Evolutionary conservation across 2,329 filamentous ascomycete species (phyloP).

Genomic region (Teratosphaeria destructans): DNA sequence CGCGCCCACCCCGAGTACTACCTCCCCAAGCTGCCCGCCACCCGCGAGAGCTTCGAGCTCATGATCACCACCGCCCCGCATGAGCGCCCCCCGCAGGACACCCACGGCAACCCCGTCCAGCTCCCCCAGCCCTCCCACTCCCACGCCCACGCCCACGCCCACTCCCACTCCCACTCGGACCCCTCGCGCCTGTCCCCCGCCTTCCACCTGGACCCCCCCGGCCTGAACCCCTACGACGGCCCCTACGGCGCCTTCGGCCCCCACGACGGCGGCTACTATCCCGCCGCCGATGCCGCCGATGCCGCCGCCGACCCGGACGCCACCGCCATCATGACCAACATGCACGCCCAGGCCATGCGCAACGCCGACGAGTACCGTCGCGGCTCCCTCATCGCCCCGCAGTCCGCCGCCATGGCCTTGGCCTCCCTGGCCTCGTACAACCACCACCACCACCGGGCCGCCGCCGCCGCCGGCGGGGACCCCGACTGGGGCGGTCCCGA

Average conservation of each 20-base stretch:
- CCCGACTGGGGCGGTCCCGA: constrained; percentile 59
- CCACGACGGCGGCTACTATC: constrained; percentile 35
- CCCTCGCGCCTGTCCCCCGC: constrained; percentile 28
- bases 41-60: constrained; percentile 90
- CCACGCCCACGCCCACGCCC: too few relatives aligned
- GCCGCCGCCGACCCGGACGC: constrained; percentile 50
- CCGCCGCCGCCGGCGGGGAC: neutral
- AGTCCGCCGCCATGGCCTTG: constrained; percentile 73
- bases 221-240: constrained; percentile 27
- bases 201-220: constrained; percentile 22
- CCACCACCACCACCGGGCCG: constrained; percentile 49
- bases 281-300: constrained; percentile 40
- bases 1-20: constrained; percentile 95
- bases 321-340: constrained; percentile 45
- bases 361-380: constrained; percentile 59
- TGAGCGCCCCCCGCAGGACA: constrained; percentile 50
- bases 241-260: constrained; percentile 20
- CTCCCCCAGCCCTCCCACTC: neutral
- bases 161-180: constrained; percentile 17
- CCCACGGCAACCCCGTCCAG: constrained; percentile 23
- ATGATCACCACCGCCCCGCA: constrained; percentile 90
- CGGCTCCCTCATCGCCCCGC: constrained; percentile 54
- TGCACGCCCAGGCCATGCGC: constrained; percentile 44
- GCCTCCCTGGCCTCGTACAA: constrained; percentile 68
- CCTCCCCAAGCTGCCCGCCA: constrained; percentile 93